Evolutionary conservation across 1,284 basidiomycete species (phyloP), one percentile per base, ranked within the genome.

Genomic region (Salmacisia buchloeana): DNA sequence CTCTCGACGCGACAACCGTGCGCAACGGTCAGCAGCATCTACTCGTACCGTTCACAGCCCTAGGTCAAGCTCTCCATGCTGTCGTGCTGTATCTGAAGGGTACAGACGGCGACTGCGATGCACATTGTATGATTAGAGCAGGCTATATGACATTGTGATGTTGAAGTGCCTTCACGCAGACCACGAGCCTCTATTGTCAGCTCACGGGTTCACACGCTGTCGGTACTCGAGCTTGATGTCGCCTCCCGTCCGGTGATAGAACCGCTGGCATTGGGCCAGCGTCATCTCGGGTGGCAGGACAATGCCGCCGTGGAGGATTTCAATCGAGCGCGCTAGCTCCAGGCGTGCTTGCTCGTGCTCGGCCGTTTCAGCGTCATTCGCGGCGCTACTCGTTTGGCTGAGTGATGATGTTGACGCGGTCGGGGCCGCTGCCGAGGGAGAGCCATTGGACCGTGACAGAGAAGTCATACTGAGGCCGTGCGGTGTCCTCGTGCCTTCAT

Each of bases 301-400:
- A 34, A 85, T 82, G 69, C 91, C 88, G 73, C 90, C 91, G 80
- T 92, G 96, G 38, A 94, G 79, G 46, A 97, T 86, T 81, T 97
- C 92, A 76, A 93, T 89, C 43, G 85, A 74, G 49, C 29, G 23
- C 12, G 46, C 46, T 9, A 49, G 27, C 23, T 49, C 46, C 21
- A 49, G 46, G 18, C 46, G 46, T 6, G 46, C 46, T 10, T 21
- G 25, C 46, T 49, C 46, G 23, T 49, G 46, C 46, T 49, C 46
- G 2, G 46, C 25, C 27, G 46, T 27, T 25, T 49, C 46, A 9
- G 29, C 49, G 29, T n/a, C n/a, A n/a, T n/a, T n/a, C n/a, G n/a
- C n/a, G n/a, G n/a, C n/a, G n/a, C n/a, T 45, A 5, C 21, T 38
- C 9, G 9, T 7, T 31, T 41, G 25, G 29, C 2, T 12, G 5